Percentiles rank a stretch among this genome's conserved stretches.
These are phyloP conservation scores for Ambrosia trifida DNA, from an alignment of 129 eudicot genomes.

Conservation along the genomic window DNA sequence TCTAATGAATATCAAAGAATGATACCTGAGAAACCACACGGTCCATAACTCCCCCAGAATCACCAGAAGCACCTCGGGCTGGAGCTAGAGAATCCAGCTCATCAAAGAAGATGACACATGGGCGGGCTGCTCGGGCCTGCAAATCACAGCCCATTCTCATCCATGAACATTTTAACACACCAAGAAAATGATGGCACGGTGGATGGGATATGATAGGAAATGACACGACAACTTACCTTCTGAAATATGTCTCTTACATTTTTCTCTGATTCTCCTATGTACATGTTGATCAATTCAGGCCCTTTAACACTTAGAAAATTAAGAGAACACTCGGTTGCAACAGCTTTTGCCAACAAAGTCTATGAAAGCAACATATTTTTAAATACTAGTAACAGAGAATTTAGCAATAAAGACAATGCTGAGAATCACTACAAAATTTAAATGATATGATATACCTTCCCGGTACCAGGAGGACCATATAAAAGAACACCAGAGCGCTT, in stretches of 20 bases:
- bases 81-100: conserved; percentile 99
- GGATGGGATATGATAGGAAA: conserved; percentile 6
- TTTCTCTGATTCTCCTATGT: conserved; percentile 99
- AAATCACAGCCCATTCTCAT: conserved; percentile 29
- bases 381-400: not conserved
- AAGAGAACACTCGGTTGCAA: conserved; percentile 96
- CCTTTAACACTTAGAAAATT: conserved; percentile 97
- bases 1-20: not conserved
- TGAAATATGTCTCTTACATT: conserved; percentile 93
- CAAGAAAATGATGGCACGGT: not conserved
- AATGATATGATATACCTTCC: conserved; percentile 60
- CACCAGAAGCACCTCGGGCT: conserved; percentile 99
- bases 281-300: conserved; percentile 97
- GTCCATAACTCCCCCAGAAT: conserved; percentile 99
- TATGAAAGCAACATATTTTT: conserved; percentile 18
- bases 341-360: conserved; percentile 98
- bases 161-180: conserved; percentile 15
- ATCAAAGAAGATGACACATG: conserved; percentile 95
- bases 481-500: conserved; percentile 98
- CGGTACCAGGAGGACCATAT: conserved; percentile 98
- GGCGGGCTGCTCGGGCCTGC: conserved; percentile 99
- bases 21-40: conserved; percentile 93
- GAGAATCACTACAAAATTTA: conserved; percentile 1
- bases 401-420: not conserved
- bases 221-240: conserved; percentile 55